Conservation (phyloP, 106 monocot species). For the Gastrodia elata region DNA sequence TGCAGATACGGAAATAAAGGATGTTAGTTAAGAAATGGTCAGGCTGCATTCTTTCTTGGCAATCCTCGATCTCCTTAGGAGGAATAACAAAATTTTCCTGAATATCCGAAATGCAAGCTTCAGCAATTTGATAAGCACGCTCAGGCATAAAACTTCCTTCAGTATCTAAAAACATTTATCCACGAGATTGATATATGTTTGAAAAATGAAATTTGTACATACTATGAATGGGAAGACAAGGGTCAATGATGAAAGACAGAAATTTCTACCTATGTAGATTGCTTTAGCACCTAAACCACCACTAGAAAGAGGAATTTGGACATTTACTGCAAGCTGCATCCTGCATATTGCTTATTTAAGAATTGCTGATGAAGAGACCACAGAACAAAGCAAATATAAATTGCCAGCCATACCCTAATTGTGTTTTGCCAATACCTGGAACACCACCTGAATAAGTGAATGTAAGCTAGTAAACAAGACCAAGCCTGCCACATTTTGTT, state of each 20-base stretch:
- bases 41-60: constrained; percentile 35
- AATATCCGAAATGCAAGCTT: constrained; percentile 62
- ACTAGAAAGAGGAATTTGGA: constrained; percentile 72
- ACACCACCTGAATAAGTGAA: constrained; percentile 75
- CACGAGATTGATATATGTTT: constrained; percentile 6
- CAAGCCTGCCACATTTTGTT: constrained; percentile 1
- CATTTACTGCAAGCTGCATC: constrained; percentile 95
- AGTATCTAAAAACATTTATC: constrained; percentile 48
- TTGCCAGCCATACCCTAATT: constrained; percentile 67
- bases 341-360: constrained; percentile 26
- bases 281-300: constrained; percentile 89
- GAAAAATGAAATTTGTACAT: neutral
- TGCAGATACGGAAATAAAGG: constrained; percentile 92
- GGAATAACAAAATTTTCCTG: constrained; percentile 27
- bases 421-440: constrained; percentile 97
- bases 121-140: constrained; percentile 92
- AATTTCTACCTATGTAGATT: constrained; percentile 79
- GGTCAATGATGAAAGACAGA: constrained; percentile 1
- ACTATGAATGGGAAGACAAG: neutral
- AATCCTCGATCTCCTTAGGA: constrained; percentile 18
- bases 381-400: constrained; percentile 8
- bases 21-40: constrained; percentile 69
- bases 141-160: constrained; percentile 99
- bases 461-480: constrained; percentile 1
- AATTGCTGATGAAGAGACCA: constrained; percentile 4